These are phyloP conservation scores for Clarireedia homoeocarpa DNA, from an alignment of 2,329 filamentous ascomycete genomes.

Conservation along the genomic window DNA sequence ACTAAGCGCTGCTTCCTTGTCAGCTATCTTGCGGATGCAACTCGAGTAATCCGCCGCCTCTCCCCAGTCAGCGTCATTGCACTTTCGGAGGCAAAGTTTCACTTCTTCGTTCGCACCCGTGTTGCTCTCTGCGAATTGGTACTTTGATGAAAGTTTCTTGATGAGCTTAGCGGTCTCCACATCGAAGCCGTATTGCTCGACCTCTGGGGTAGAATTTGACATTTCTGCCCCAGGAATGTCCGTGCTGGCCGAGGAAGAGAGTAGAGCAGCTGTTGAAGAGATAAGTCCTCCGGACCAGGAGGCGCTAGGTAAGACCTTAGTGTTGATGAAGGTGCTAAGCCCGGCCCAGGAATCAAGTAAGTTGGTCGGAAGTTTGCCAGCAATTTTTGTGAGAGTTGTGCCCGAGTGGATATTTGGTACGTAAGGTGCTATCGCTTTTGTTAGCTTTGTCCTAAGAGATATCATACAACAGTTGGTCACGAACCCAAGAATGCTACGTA, in stretches of 20 bases:
- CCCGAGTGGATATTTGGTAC: too few species aligned
- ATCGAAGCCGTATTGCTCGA: slow-evolving; percentile 15
- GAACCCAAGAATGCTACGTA: slow-evolving; percentile 33
- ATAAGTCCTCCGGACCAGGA: slow-evolving; percentile 8
- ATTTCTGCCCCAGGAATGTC: slow-evolving; percentile 8
- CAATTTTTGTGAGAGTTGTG: not conserved
- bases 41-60: slow-evolving; percentile 18
- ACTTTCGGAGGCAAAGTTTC: slow-evolving; percentile 23
- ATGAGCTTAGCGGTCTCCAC: slow-evolving; percentile 13
- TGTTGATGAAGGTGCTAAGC: slow-evolving; percentile 28
- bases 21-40: slow-evolving; percentile 13
- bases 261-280: slow-evolving; percentile 5
- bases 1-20: slow-evolving; percentile 14
- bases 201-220: not conserved
- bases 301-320: slow-evolving; percentile 25
- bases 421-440: too few species aligned
- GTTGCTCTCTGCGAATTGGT: slow-evolving; percentile 21
- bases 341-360: slow-evolving; percentile 28
- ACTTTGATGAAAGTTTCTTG: slow-evolving; percentile 13
- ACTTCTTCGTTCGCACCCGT: slow-evolving; percentile 26
- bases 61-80: slow-evolving; percentile 13
- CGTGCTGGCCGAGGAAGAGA: slow-evolving; percentile 7
- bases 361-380: slow-evolving; percentile 17
- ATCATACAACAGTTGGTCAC: slow-evolving; percentile 23
- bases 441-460: slow-evolving; percentile 6